These are phyloP conservation scores for Verbascum thapsus DNA, from an alignment of 257 asterid genomes.

Conservation along the genomic window DNA sequence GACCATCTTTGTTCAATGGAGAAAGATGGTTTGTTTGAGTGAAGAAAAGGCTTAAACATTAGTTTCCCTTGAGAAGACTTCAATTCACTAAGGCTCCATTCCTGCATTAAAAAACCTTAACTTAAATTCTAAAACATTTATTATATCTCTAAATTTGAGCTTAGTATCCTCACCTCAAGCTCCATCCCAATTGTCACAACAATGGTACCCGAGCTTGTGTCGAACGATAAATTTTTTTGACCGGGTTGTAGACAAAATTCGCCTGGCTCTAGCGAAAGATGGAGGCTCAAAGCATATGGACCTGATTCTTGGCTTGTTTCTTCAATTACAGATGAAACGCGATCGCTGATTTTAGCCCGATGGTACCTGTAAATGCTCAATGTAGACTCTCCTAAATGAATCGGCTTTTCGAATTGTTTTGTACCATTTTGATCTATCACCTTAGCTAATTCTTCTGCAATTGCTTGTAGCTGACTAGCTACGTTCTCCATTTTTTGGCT, in stretches of 20 bases:
- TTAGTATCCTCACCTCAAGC: conserved; percentile 48
- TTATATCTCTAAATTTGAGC: no score
- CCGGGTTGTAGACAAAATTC: conserved; percentile 35
- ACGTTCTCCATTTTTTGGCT: conserved; percentile 48
- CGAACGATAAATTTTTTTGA: conserved; percentile 28
- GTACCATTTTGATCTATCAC: conserved; percentile 26
- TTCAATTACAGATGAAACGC: conserved; percentile 25
- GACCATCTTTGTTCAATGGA: conserved; percentile 52
- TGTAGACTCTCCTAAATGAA: conserved; percentile 33
- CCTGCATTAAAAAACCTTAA: conserved; percentile 27
- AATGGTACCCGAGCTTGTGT: conserved; percentile 35
- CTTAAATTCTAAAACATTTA: no score
- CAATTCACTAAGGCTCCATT: conserved; percentile 33
- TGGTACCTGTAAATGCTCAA: conserved; percentile 49
- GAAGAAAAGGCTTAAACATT: conserved; percentile 35
- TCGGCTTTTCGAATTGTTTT: conserved; percentile 19
- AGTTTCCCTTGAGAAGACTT: conserved; percentile 38
- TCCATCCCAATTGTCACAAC: conserved; percentile 47
- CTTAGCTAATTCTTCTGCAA: conserved; percentile 45
- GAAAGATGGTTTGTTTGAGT: conserved; percentile 36
- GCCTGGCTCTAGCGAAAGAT: conserved; percentile 44
- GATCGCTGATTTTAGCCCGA: conserved; percentile 38
- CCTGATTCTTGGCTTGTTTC: conserved; percentile 34
- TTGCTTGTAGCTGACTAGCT: conserved; percentile 35
- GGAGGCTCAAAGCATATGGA: conserved; percentile 47